A percentile compares a stretch with the other conserved stretches of the same genome.
Conservation (phyloP, 2,329 filamentous ascomycete genomes). For the Talaromyces sp. region DNA sequence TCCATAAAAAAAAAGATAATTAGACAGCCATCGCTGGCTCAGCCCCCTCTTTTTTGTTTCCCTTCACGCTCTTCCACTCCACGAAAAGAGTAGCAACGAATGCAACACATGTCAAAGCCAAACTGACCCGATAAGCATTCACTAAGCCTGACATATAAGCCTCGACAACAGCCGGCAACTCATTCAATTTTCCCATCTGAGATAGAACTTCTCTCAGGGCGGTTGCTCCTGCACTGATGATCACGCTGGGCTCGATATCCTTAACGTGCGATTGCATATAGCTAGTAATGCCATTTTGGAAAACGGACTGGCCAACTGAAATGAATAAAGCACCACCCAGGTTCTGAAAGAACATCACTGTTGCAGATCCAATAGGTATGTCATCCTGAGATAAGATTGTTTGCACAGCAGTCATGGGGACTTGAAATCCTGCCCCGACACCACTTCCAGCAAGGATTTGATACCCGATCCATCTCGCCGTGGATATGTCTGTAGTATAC, state of each 20-base stretch:
- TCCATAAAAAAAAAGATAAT: background rate
- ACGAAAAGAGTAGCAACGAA: constrained; percentile 9
- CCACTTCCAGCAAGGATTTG: constrained; percentile 31
- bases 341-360: constrained; percentile 30
- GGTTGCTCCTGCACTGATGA: constrained; percentile 15
- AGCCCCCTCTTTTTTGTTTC: background rate
- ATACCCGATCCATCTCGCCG: constrained; percentile 31
- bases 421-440: constrained; percentile 25
- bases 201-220: background rate
- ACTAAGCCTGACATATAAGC: constrained; percentile 13
- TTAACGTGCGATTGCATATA: constrained; percentile 19
- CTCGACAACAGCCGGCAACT: constrained; percentile 5
- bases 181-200: background rate
- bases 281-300: constrained; percentile 28
- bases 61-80: constrained; percentile 17
- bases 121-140: background rate
- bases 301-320: constrained; percentile 28
- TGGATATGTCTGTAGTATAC: constrained; percentile 19
- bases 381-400: constrained; percentile 26
- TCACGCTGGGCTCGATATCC: background rate
- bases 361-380: constrained; percentile 27
- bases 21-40: constrained; percentile 2
- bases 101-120: constrained; percentile 1
- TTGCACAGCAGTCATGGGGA: constrained; percentile 27
- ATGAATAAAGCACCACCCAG: constrained; percentile 33